phyloP scores from a whole-genome alignment of 2,329 filamentous ascomycete genomes.

The Xylariaceae sp. region DNA sequence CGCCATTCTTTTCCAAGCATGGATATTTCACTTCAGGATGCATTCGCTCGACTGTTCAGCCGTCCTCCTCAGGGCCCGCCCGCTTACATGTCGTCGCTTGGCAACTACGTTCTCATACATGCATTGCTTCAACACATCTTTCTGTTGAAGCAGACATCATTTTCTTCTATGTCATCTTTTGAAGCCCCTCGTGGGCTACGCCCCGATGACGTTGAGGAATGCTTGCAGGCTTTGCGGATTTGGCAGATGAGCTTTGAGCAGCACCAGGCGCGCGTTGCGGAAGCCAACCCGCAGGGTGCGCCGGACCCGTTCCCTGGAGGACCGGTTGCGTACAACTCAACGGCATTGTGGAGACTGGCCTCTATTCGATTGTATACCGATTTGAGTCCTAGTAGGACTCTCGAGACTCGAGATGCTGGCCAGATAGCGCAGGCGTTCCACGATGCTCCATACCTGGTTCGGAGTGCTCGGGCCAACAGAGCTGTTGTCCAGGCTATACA shows the following conservation, averaged over 20 bases:
- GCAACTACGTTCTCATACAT: conserved; percentile 67
- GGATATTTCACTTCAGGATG: conserved; percentile 53
- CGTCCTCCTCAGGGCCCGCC: conserved; percentile 45
- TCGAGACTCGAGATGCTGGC: conserved; percentile 60
- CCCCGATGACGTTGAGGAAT: conserved; percentile 52
- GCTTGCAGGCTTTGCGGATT: conserved; percentile 49
- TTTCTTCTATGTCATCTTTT: conserved; percentile 45
- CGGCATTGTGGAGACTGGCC: conserved; percentile 53
- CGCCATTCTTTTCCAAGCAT: conserved; percentile 46
- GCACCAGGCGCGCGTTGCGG: conserved; percentile 46
- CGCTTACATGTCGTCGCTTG: conserved; percentile 52
- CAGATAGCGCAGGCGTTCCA: conserved; percentile 57
- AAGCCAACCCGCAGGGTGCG: conserved; percentile 41
- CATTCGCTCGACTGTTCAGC: conserved; percentile 50
- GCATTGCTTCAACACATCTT: conserved; percentile 69
- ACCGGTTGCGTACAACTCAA: conserved; percentile 62
- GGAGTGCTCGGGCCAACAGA: conserved; percentile 55
- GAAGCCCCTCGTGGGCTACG: conserved; percentile 47
- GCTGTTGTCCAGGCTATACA: conserved; percentile 65
- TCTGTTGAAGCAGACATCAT: conserved; percentile 58
- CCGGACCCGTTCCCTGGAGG: conserved; percentile 51
- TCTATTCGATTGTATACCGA: conserved; percentile 64
- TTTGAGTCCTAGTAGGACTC: conserved; percentile 54
- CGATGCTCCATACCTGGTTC: conserved; percentile 52
- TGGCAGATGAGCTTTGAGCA: conserved; percentile 57